These are phyloP conservation scores for Hypericum androsaemum DNA, from an alignment of 345 rosid species.

Conservation along the genomic window DNA sequence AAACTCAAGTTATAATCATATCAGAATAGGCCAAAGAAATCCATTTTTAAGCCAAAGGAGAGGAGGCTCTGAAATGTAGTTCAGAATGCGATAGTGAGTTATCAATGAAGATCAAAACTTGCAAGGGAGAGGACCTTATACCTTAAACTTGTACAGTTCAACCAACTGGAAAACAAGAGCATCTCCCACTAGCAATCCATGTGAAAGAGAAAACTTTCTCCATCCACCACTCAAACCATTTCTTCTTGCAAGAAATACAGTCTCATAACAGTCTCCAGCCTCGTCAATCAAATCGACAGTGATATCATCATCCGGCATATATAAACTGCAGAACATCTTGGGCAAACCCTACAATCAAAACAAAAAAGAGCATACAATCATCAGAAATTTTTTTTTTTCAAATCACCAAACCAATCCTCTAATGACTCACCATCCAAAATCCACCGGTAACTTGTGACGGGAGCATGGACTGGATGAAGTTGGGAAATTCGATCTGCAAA, in stretches of 20 bases:
- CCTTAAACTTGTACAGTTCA: constrained; percentile 46
- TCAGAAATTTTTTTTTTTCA: background rate
- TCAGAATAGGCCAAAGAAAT: too few species aligned
- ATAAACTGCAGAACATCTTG: constrained; percentile 18
- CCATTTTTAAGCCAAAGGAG: too few species aligned
- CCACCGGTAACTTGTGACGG: constrained; percentile 53
- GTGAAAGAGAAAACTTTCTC: constrained; percentile 49
- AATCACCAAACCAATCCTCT: background rate
- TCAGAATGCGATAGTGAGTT: too few species aligned
- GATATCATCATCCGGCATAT: constrained; percentile 30
- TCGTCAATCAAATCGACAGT: constrained; percentile 44
- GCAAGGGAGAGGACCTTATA: constrained; percentile 3
- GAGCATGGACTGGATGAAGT: constrained; percentile 46
- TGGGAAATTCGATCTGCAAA: constrained; percentile 40
- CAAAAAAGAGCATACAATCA: constrained; percentile 2
- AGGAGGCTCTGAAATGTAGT: too few species aligned
- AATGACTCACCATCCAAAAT: constrained; percentile 47
- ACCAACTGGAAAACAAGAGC: constrained; percentile 50
- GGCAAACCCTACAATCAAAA: constrained; percentile 30
- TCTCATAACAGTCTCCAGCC: constrained; percentile 23
- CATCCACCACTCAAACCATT: constrained; percentile 60
- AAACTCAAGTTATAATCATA: too few species aligned
- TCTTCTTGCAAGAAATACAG: constrained; percentile 42
- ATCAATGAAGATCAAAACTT: too few species aligned
- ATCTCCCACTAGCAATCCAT: constrained; percentile 47